Evolutionary conservation across 1,284 basidiomycete species (phyloP).

Genomic region (Macrocystidia cucumis): DNA sequence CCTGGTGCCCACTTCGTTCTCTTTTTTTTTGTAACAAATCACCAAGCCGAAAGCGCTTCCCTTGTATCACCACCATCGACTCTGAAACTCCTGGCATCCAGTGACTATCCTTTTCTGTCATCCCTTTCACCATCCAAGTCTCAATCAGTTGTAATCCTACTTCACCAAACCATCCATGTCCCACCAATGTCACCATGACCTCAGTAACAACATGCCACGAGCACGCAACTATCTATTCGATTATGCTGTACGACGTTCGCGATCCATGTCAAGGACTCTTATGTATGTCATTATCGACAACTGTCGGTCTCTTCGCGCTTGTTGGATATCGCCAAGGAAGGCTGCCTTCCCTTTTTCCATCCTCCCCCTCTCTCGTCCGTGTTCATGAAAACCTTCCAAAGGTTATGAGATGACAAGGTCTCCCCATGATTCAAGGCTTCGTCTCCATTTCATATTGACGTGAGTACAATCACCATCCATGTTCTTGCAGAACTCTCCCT

Average conservation of each 20-base stretch:
- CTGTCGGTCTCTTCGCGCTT: neutral
- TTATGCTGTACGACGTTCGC: neutral
- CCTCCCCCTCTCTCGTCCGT: constrained; percentile 1
- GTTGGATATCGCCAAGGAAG: neutral
- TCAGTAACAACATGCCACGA: neutral
- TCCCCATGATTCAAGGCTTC: neutral
- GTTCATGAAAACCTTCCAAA: neutral
- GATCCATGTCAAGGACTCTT: neutral
- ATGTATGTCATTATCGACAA: neutral
- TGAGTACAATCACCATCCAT: constrained; percentile 6
- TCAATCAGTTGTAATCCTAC: constrained; percentile 4
- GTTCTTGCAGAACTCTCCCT: constrained; percentile 5
- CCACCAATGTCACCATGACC: neutral
- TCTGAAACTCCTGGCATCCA: constrained; percentile 13
- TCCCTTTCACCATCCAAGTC: neutral
- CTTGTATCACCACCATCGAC: constrained; percentile 21
- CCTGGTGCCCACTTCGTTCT: constrained; percentile 10
- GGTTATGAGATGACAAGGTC: neutral
- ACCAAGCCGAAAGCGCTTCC: constrained; percentile 23
- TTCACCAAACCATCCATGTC: neutral
- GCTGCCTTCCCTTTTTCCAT: neutral
- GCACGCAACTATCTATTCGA: constrained; percentile 1
- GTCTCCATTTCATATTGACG: too few species aligned
- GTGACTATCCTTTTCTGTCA: constrained; percentile 9
- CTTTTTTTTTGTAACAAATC: constrained; percentile 27